A percentile compares a stretch with the other conserved stretches of the same genome.
Evolutionary conservation across 495 filamentous ascomycete species (phyloP).

Genomic region (Aspergillus diversus): DNA sequence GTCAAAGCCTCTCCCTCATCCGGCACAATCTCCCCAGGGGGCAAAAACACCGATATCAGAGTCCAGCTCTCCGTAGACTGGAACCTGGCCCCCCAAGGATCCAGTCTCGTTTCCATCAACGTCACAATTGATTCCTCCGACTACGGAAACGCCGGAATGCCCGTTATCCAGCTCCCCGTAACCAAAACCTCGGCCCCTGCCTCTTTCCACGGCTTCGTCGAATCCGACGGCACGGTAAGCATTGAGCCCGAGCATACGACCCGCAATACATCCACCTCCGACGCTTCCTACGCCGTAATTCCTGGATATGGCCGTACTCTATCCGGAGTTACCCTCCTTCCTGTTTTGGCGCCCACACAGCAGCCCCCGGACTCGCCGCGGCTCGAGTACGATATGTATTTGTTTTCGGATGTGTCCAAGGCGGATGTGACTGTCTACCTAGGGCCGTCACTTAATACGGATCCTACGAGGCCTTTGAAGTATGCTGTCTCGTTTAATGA

Average conservation of each 20-base stretch:
- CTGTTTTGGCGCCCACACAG: slow-evolving; percentile 34
- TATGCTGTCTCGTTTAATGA: slow-evolving; percentile 62
- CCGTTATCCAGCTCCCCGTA: slow-evolving; percentile 61
- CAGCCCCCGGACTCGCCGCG: slow-evolving; percentile 35
- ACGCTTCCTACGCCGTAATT: slow-evolving; percentile 57
- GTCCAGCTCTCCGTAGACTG: slow-evolving; percentile 63
- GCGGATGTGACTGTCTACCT: slow-evolving; percentile 63
- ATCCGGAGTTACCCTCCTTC: slow-evolving; percentile 60
- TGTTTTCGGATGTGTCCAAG: slow-evolving; percentile 55
- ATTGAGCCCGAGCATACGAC: slow-evolving; percentile 63
- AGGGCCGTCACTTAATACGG: slow-evolving; percentile 62
- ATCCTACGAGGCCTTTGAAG: slow-evolving; percentile 58
- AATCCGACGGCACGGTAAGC: slow-evolving; percentile 61
- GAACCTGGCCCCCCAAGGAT: background rate
- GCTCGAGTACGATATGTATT: slow-evolving; percentile 67
- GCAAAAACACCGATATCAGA: slow-evolving; percentile 53
- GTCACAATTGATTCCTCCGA: background rate
- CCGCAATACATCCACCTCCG: slow-evolving; percentile 40
- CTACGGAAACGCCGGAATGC: background rate
- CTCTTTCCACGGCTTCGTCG: slow-evolving; percentile 66
- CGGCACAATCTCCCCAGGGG: slow-evolving; percentile 51
- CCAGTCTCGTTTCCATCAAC: background rate
- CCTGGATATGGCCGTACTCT: slow-evolving; percentile 22
- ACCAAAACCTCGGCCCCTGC: slow-evolving; percentile 43
- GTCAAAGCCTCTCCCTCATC: slow-evolving; percentile 58